Base-by-base conservation (phyloP, 2,329 filamentous ascomycete genomes). In the Podosphaera leucotricha region DNA sequence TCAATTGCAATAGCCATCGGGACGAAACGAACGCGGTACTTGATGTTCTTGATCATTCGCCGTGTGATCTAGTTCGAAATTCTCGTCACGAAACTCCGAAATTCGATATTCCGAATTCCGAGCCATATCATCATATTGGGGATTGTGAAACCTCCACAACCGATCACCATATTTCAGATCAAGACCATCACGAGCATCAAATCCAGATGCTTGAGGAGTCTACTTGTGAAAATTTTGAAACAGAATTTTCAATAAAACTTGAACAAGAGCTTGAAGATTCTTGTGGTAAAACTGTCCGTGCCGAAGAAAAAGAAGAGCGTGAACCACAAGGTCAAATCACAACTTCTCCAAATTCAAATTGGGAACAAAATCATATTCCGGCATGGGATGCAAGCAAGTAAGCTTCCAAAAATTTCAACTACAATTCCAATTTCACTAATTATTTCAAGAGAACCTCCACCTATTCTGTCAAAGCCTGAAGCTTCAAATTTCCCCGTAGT, bases 401-500 rank as follows among this genome's bases (percentile, higher is more conserved):
- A 67, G 64, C 60, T 59, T 52, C 37, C 3, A 16, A 6, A 13
- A 7, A 18, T 2, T 10, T 21, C 6, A 10, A 37, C 37, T 41
- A 47, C 19, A 46, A 20, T 1, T n/a, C 22, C 19, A 46, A 20
- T 1, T n/a, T 30, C 19, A 21, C 48, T 52, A 49, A 54, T 38
- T 19, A 36, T 26, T 2, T 35, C 33, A 48, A 61, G 59, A 54
- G 60, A 60, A 50, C 62, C 75, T 38, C 75, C 75, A 46, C 74
- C 75, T 10, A 45, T 60, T 37, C 61, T 80, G 55, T 83, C 85
- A 4, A 79, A 68, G 56, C 86, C 86, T 7, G 90, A 95, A 66
- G 87, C 85, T 6, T 66, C 73, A 48, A 83, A 92, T 59, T 80
- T 95, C 55, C 83, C 85, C 15, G 68, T 69, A 40, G 72, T 75